Conservation (phyloP, 2,329 filamentous ascomycete genomes). For the Coniochaeta hoffmannii region DNA sequence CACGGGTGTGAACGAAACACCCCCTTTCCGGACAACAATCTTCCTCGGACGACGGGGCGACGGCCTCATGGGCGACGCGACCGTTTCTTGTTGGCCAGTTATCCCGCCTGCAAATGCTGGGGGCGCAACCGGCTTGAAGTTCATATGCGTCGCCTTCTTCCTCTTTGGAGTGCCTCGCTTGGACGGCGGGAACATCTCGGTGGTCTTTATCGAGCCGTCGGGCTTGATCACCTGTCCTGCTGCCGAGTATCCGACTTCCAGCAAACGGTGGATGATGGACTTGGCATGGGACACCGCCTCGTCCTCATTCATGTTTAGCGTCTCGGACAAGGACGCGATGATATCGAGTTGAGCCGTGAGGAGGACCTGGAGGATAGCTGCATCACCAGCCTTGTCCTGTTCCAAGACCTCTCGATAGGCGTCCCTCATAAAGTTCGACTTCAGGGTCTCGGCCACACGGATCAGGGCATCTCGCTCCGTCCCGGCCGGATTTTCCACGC, state of each 20-base stretch:
- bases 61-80: slow-evolving; percentile 59
- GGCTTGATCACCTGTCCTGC: slow-evolving; percentile 84
- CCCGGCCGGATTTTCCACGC: slow-evolving; percentile 57
- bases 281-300: slow-evolving; percentile 78
- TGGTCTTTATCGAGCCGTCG: slow-evolving; percentile 57
- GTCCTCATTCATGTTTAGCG: slow-evolving; percentile 73
- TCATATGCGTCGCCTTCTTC: slow-evolving; percentile 40
- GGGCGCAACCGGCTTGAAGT: slow-evolving; percentile 35
- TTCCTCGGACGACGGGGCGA: slow-evolving; percentile 82
- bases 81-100: slow-evolving; percentile 26
- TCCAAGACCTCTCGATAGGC: slow-evolving; percentile 70
- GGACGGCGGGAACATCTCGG: slow-evolving; percentile 63
- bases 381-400: slow-evolving; percentile 75
- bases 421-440: slow-evolving; percentile 74
- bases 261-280: slow-evolving; percentile 65
- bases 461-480: slow-evolving; percentile 65
- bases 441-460: slow-evolving; percentile 80
- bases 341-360: slow-evolving; percentile 90
- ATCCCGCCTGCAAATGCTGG: slow-evolving; percentile 32
- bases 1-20: slow-evolving; percentile 72
- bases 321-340: slow-evolving; percentile 72
- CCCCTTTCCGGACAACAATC: slow-evolving; percentile 54
- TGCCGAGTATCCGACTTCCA: slow-evolving; percentile 67
- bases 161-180: slow-evolving; percentile 73
- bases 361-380: slow-evolving; percentile 71